phyloP scores from a whole-genome alignment of 2,329 filamentous ascomycete genomes.

The Botryotinia calthae region DNA sequence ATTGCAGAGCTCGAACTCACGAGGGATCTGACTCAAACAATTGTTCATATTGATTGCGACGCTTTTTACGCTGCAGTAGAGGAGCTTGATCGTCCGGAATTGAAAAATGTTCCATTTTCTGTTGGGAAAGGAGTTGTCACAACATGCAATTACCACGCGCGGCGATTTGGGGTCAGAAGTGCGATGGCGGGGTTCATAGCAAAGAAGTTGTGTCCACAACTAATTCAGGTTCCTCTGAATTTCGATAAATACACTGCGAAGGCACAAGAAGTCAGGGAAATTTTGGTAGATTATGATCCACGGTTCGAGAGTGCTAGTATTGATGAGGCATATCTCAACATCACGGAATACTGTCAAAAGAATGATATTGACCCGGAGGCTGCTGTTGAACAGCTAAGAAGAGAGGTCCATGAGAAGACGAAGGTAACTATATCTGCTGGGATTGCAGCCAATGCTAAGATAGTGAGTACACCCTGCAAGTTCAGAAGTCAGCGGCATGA shows the following conservation, averaged over 20 bases:
- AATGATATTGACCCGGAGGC: constrained; percentile 68
- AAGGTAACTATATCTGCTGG: constrained; percentile 90
- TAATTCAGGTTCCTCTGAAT: constrained; percentile 79
- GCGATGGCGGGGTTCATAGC: constrained; percentile 97
- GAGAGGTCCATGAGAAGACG: constrained; percentile 71
- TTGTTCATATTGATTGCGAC: constrained; percentile 95
- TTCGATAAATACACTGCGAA: constrained; percentile 90
- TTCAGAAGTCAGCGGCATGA: background rate
- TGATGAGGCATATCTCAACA: constrained; percentile 94
- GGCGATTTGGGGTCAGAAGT: constrained; percentile 85
- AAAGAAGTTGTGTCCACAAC: constrained; percentile 84
- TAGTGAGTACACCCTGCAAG: constrained; percentile 42
- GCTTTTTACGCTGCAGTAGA: constrained; percentile 97
- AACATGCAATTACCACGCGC: constrained; percentile 81
- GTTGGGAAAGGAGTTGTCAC: constrained; percentile 70
- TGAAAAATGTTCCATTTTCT: constrained; percentile 84
- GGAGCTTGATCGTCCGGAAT: constrained; percentile 76
- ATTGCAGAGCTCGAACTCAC: constrained; percentile 74
- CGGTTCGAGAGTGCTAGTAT: constrained; percentile 91
- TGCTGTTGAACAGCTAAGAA: constrained; percentile 73
- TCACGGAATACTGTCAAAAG: constrained; percentile 77
- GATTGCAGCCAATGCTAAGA: constrained; percentile 86
- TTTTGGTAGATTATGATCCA: constrained; percentile 84
- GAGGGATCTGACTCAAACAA: constrained; percentile 77
- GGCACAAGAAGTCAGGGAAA: constrained; percentile 78